Percentiles rank a stretch among this genome's conserved stretches.
Conservation (phyloP, 306 rosid species). For the Clitoria ternatea region DNA sequence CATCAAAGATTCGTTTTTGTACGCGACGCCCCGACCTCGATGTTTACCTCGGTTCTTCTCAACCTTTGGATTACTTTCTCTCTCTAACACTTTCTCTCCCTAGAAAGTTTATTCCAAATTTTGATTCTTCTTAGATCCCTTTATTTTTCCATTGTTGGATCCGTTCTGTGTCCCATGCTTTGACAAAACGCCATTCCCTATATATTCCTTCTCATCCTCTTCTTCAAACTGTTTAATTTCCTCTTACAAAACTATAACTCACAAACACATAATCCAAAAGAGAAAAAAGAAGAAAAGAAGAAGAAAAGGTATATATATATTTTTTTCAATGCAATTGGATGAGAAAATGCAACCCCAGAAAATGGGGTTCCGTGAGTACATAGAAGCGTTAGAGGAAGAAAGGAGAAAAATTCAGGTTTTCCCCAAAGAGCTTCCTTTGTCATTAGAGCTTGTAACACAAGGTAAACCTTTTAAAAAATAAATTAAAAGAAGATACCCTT, state of each 20-base stretch:
- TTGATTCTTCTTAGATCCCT: conserved; percentile 73
- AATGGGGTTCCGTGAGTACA: conserved; percentile 51
- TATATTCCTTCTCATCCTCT: conserved; percentile 28
- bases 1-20: conserved; percentile 54
- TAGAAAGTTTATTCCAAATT: conserved; percentile 51
- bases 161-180: conserved; percentile 40
- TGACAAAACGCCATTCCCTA: conserved; percentile 25
- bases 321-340: conserved; percentile 21
- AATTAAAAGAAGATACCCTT: not conserved
- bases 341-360: conserved; percentile 50
- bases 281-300: too few species aligned
- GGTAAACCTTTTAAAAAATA: conserved; percentile 30
- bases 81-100: not conserved
- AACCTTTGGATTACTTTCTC: conserved; percentile 24
- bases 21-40: conserved; percentile 93
- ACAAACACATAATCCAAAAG: not conserved
- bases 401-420: conserved; percentile 66
- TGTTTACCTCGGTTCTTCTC: conserved; percentile 22
- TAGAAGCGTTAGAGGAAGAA: conserved; percentile 63
- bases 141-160: conserved; percentile 47
- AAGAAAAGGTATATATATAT: not conserved
- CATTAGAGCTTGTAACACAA: conserved; percentile 72
- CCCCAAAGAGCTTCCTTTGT: conserved; percentile 75
- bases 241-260: not conserved
- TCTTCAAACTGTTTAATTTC: conserved; percentile 4